These are phyloP conservation scores for Protomyces gravidus DNA, from an alignment of 1,139 yeast species.

Conservation along the genomic window DNA sequence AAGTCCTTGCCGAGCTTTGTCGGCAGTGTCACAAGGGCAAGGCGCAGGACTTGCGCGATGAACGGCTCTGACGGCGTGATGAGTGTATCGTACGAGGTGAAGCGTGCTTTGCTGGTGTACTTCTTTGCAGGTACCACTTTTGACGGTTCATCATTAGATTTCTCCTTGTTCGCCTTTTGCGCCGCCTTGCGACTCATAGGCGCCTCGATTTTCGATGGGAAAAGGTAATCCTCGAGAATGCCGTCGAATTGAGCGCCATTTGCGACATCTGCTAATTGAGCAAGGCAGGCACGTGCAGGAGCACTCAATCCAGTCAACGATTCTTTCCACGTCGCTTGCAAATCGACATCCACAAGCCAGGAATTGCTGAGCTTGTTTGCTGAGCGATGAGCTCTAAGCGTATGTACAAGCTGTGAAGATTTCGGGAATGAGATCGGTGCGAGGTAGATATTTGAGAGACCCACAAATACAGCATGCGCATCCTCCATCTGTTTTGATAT, in stretches of 20 bases:
- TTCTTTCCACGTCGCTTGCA: constrained; percentile 26
- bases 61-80: constrained; percentile 10
- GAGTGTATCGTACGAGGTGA: constrained; percentile 3
- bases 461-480: constrained; percentile 2
- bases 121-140: background rate
- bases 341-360: constrained; percentile 13
- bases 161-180: constrained; percentile 4
- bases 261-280: background rate
- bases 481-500: background rate
- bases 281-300: constrained; percentile 8
- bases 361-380: background rate
- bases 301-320: constrained; percentile 1
- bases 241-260: constrained; percentile 12
- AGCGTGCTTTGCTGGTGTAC: background rate
- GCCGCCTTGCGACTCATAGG: background rate
- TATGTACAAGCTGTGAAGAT: background rate
- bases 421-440: background rate
- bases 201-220: background rate
- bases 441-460: background rate
- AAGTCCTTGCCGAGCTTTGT: background rate
- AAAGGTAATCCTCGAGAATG: constrained; percentile 9
- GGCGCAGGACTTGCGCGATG: background rate
- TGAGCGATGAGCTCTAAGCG: constrained; percentile 2
- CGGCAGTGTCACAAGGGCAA: constrained; percentile 2
- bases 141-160: background rate